These are phyloP conservation scores for Daldinia bambusicola DNA, from an alignment of 495 filamentous ascomycete species.

Conservation along the genomic window DNA sequence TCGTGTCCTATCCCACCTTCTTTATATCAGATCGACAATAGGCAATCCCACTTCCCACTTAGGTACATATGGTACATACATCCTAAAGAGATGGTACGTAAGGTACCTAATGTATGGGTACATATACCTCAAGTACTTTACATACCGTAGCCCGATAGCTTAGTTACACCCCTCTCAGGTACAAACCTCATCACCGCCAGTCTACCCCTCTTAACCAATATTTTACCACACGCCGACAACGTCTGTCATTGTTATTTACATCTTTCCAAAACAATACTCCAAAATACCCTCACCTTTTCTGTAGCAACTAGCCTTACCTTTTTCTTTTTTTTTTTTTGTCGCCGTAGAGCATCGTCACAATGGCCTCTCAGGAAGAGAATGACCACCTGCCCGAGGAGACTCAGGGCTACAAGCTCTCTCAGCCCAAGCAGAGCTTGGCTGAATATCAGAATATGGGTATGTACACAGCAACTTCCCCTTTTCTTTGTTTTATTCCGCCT, in stretches of 20 bases:
- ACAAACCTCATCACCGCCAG: slow-evolving; percentile 39
- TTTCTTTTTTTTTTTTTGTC: slow-evolving; percentile 11
- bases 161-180: slow-evolving; percentile 32
- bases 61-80: slow-evolving; percentile 9
- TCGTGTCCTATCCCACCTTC: slow-evolving; percentile 36
- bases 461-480: slow-evolving; percentile 48
- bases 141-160: slow-evolving; percentile 17
- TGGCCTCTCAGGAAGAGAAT: slow-evolving; percentile 80
- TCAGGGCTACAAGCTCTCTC: slow-evolving; percentile 95
- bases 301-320: slow-evolving; percentile 14
- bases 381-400: slow-evolving; percentile 87
- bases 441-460: slow-evolving; percentile 92
- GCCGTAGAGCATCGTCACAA: slow-evolving; percentile 49
- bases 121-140: slow-evolving; percentile 23
- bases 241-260: slow-evolving; percentile 19
- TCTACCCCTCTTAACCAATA: slow-evolving; percentile 38
- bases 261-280: slow-evolving; percentile 32
- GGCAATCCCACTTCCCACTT: slow-evolving; percentile 17
- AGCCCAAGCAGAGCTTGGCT: slow-evolving; percentile 92
- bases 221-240: slow-evolving; percentile 20
- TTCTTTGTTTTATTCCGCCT: slow-evolving; percentile 15
- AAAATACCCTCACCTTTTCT: slow-evolving; percentile 15
- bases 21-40: slow-evolving; percentile 37
- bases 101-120: too few relatives aligned
- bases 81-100: too few relatives aligned